Evolutionary conservation across 345 rosid genomes (phyloP).

Genomic region (Acer campestre): DNA sequence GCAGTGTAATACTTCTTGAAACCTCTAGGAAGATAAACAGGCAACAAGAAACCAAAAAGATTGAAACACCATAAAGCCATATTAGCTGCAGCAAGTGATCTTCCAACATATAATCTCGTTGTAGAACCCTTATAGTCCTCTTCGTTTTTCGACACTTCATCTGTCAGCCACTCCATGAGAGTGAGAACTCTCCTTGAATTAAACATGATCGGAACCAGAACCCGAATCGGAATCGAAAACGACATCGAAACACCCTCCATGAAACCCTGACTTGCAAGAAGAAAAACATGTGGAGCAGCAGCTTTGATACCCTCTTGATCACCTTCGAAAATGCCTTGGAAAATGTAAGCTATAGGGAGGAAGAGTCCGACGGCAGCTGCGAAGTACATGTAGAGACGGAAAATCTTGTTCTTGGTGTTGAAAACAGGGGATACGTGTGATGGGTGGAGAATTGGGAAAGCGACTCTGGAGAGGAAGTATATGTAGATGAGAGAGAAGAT

Average conservation of each 20-base stretch:
- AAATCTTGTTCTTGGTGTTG: constrained; percentile 41
- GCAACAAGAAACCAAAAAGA: constrained; percentile 81
- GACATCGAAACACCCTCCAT: constrained; percentile 84
- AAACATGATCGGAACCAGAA: constrained; percentile 75
- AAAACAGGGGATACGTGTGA: constrained; percentile 40
- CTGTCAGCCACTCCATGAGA: constrained; percentile 65
- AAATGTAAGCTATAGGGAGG: constrained; percentile 70
- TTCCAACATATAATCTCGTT: constrained; percentile 55
- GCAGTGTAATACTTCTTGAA: constrained; percentile 63
- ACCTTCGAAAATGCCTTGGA: constrained; percentile 71
- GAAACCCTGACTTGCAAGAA: constrained; percentile 73
- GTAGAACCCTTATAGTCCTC: constrained; percentile 33
- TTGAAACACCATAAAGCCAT: constrained; percentile 85
- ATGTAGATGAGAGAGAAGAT: constrained; percentile 59
- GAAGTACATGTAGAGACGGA: constrained; percentile 48
- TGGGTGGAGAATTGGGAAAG: constrained; percentile 53
- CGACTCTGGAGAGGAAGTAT: constrained; percentile 54
- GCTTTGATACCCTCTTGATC: constrained; percentile 72
- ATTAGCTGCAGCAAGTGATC: constrained; percentile 66
- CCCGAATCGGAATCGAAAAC: constrained; percentile 71
- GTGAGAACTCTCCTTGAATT: constrained; percentile 70
- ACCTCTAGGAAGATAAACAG: constrained; percentile 80
- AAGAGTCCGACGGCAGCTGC: constrained; percentile 62
- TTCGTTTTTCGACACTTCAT: constrained; percentile 42
- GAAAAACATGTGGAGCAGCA: constrained; percentile 83